Percentiles rank a stretch among this genome's conserved stretches.
phyloP scores from a whole-genome alignment of 2,329 filamentous ascomycete species.

The Sporothrix pallida region DNA sequence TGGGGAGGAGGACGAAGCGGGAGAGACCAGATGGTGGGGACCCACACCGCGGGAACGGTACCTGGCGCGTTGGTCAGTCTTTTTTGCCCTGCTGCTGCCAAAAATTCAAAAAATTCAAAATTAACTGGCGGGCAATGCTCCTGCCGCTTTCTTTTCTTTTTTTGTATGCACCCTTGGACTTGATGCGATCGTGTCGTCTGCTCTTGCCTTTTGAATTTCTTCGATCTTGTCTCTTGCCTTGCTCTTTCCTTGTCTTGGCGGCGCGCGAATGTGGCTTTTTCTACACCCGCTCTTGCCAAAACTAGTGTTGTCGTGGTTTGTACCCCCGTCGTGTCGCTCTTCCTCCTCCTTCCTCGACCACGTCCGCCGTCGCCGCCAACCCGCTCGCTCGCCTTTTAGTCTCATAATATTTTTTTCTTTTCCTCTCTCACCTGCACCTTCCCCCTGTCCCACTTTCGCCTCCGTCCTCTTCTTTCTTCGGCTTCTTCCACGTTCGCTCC shows the following conservation, averaged over 20 bases:
- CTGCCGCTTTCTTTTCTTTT: slow-evolving; percentile 13
- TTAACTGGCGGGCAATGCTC: slow-evolving; percentile 35
- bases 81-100: slow-evolving; percentile 21
- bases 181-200: slow-evolving; percentile 3
- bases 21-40: slow-evolving; percentile 37
- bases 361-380: slow-evolving; percentile 35
- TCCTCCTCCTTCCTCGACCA: slow-evolving; percentile 44
- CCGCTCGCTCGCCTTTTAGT: slow-evolving; percentile 22
- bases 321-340: slow-evolving; percentile 38
- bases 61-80: slow-evolving; percentile 37
- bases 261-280: slow-evolving; percentile 7
- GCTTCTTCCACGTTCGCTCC: slow-evolving; percentile 21
- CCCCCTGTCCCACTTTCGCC: slow-evolving; percentile 38
- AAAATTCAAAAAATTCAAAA: slow-evolving; percentile 21
- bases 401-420: slow-evolving; percentile 28
- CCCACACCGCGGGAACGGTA: slow-evolving; percentile 41
- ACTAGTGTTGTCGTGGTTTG: slow-evolving; percentile 21
- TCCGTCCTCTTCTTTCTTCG: slow-evolving; percentile 38
- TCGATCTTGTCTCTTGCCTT: slow-evolving; percentile 11
- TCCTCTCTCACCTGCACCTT: slow-evolving; percentile 31
- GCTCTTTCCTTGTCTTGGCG: slow-evolving; percentile 20
- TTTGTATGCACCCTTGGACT: background rate
- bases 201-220: background rate
- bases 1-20: slow-evolving; percentile 32
- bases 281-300: slow-evolving; percentile 22